Percentiles rank a stretch among this genome's conserved stretches.
phyloP scores from a whole-genome alignment of 805 yeast genomes.

The Ogataea trehalophila region DNA sequence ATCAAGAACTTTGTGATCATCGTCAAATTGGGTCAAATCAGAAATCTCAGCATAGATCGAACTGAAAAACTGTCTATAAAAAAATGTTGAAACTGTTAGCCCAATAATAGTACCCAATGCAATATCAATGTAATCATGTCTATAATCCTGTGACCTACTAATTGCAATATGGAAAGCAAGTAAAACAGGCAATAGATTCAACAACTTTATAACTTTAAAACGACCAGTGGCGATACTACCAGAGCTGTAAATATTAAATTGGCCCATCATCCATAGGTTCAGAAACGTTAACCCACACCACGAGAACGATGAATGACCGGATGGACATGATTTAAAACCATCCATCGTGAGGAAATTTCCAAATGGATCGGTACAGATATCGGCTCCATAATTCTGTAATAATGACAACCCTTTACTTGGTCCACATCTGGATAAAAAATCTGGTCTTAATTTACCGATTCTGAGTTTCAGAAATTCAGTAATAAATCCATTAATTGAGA shows the following conservation, averaged over 20 bases:
- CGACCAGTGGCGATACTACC: neutral
- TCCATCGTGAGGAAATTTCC: slow-evolving; percentile 37
- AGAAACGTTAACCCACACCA: slow-evolving; percentile 63
- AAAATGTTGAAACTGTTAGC: slow-evolving; percentile 36
- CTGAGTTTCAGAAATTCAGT: slow-evolving; percentile 74
- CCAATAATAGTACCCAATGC: slow-evolving; percentile 69
- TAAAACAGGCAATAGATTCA: slow-evolving; percentile 42
- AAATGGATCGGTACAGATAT: slow-evolving; percentile 31
- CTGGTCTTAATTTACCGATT: slow-evolving; percentile 87
- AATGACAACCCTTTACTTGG: slow-evolving; percentile 32
- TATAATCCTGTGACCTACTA: slow-evolving; percentile 81
- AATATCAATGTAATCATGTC: slow-evolving; percentile 87
- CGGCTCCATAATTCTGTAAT: slow-evolving; percentile 28
- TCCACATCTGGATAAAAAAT: slow-evolving; percentile 76
- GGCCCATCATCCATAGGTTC: slow-evolving; percentile 61
- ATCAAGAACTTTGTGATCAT: slow-evolving; percentile 7
- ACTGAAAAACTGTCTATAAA: slow-evolving; percentile 25
- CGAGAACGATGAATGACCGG: slow-evolving; percentile 70
- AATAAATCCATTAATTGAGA: slow-evolving; percentile 44
- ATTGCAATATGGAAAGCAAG: slow-evolving; percentile 71
- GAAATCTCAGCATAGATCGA: slow-evolving; percentile 8
- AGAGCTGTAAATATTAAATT: slow-evolving; percentile 33
- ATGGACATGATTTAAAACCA: slow-evolving; percentile 76
- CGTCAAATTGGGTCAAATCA: slow-evolving; percentile 8
- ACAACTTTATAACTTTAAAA: slow-evolving; percentile 9